A percentile compares a stretch with the other conserved stretches of the same genome.
Evolutionary conservation across 805 yeast species (phyloP).

Genomic region (Pichia manshurica): DNA sequence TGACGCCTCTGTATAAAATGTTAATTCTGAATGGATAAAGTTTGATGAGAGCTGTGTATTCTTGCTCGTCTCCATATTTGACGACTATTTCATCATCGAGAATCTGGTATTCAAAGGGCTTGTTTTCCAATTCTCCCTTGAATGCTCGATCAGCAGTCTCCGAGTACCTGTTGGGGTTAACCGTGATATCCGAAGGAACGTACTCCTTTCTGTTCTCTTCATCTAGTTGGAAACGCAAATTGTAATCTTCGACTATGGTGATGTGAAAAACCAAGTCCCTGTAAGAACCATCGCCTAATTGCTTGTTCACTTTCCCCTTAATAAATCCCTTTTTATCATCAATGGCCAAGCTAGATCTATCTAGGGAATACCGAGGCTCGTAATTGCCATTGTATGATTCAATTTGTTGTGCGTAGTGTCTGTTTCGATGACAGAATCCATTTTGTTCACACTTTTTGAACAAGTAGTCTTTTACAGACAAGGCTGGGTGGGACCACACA

Average conservation of each 20-base stretch:
- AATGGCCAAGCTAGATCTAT: slow-evolving; percentile 30
- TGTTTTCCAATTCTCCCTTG: slow-evolving; percentile 14
- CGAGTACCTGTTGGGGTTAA: slow-evolving; percentile 47
- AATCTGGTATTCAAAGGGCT: slow-evolving; percentile 24
- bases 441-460: slow-evolving; percentile 75
- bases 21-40: slow-evolving; percentile 46
- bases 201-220: slow-evolving; percentile 45
- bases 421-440: slow-evolving; percentile 78
- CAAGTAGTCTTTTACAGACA: slow-evolving; percentile 55
- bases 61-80: slow-evolving; percentile 33
- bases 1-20: slow-evolving; percentile 39
- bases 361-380: slow-evolving; percentile 38
- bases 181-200: slow-evolving; percentile 6
- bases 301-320: slow-evolving; percentile 44
- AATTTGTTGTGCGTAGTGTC: slow-evolving; percentile 53
- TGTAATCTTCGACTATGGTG: slow-evolving; percentile 49
- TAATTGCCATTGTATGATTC: slow-evolving; percentile 19
- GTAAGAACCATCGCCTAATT: slow-evolving; percentile 33
- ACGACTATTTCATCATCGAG: slow-evolving; percentile 19
- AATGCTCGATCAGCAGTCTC: slow-evolving; percentile 60
- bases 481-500: neutral
- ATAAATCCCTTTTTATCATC: slow-evolving; percentile 31
- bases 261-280: slow-evolving; percentile 52
- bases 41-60: slow-evolving; percentile 39
- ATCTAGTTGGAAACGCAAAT: slow-evolving; percentile 58